Conservation (phyloP, 2,329 filamentous ascomycete species). For the Fusarium redolens region DNA sequence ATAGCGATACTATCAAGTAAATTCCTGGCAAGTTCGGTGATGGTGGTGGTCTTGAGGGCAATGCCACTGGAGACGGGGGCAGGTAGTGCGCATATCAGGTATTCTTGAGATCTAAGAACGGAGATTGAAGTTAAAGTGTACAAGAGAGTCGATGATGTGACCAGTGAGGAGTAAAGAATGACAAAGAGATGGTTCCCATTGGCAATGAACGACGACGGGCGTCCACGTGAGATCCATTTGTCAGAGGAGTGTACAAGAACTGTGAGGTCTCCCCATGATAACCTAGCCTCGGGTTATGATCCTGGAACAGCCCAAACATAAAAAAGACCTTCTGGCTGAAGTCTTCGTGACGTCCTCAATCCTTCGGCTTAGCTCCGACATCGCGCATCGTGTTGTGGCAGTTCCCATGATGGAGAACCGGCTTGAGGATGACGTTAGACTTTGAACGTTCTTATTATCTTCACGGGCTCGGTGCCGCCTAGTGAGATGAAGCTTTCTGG, state of each 20-base stretch:
- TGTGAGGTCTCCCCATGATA: no score
- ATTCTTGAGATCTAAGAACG: not conserved
- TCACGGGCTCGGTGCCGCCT: accelerated
- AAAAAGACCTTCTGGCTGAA: no score
- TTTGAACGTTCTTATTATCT: not conserved
- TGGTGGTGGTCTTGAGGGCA: accelerated
- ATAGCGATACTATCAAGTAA: not conserved
- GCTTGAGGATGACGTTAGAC: no score
- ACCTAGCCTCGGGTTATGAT: no score
- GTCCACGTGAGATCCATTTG: no score
- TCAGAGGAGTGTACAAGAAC: no score
- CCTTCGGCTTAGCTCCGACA: no score
- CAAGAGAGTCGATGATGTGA: not conserved
- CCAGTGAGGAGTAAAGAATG: not conserved
- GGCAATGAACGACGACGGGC: no score
- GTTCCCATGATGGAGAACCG: not conserved
- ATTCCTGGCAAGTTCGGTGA: not conserved
- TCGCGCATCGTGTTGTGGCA: not conserved
- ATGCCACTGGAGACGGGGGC: not conserved
- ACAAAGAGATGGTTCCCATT: no score
- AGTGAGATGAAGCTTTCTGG: not conserved
- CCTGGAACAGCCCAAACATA: no score
- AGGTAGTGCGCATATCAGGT: not conserved
- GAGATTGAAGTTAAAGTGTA: not conserved
- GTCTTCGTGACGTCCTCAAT: no score